Conservation (phyloP, 192 early-diverging fungal genomes). For the Phlyctochytrium planicorne region DNA sequence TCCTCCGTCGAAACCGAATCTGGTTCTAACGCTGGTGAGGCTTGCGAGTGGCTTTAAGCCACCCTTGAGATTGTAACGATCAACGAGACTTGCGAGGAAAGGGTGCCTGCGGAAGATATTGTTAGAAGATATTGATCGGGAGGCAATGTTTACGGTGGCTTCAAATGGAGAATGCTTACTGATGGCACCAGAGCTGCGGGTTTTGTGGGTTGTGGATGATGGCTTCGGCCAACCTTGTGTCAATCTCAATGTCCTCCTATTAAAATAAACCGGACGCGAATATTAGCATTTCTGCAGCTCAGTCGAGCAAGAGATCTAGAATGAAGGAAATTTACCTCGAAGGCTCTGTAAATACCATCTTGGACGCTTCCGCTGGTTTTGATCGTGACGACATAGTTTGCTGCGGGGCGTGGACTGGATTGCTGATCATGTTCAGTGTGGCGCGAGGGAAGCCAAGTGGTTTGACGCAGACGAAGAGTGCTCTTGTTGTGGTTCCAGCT, state of each 20-base stretch:
- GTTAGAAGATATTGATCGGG: too few relatives aligned
- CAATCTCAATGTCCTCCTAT: constrained; percentile 1
- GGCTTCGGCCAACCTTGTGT: not conserved
- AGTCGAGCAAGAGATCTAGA: too few relatives aligned
- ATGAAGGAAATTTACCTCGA: too few relatives aligned
- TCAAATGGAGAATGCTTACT: not conserved
- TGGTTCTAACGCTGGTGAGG: not conserved
- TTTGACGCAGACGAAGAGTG: not conserved
- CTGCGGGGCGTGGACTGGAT: not conserved
- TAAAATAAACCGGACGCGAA: too few relatives aligned
- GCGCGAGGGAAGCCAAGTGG: not conserved
- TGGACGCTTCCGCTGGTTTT: not conserved
- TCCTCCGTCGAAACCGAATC: not conserved
- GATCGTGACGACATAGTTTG: not conserved
- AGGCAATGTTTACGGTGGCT: not conserved
- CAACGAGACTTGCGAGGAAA: not conserved
- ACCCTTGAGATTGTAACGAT: not conserved
- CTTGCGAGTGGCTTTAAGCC: not conserved
- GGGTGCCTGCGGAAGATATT: not conserved
- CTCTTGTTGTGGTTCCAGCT: not conserved
- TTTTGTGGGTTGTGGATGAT: not conserved
- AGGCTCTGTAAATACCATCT: not conserved
- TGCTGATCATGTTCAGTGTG: not conserved
- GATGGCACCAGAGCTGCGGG: not conserved
- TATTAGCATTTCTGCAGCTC: too few relatives aligned